Conservation (phyloP, 768 basidiomycete genomes). For the Daedaleopsis sinensis region DNA sequence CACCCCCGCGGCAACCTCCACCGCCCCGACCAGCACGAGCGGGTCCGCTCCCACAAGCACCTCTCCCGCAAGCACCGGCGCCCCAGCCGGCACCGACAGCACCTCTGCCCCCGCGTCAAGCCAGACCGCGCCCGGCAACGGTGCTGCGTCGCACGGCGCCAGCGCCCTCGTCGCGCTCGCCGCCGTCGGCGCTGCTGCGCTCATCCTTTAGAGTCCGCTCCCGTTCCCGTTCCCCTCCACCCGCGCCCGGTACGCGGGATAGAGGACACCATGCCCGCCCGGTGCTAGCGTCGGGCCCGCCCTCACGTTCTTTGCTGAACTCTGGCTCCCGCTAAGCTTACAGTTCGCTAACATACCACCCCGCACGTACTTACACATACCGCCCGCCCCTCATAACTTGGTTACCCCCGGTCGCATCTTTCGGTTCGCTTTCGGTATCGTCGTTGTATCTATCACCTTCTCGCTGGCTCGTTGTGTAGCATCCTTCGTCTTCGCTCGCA, state of each 20-base stretch:
- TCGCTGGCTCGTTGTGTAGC: not conserved
- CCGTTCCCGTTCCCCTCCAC: not conserved
- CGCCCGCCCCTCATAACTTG: not conserved
- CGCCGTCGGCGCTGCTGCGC: slow-evolving; percentile 46
- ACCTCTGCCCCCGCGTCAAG: slow-evolving; percentile 7
- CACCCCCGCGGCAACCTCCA: slow-evolving; percentile 29
- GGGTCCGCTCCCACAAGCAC: slow-evolving; percentile 8
- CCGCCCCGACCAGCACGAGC: not conserved
- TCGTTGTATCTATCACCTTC: not conserved
- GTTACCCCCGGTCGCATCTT: not conserved
- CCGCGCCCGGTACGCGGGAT: not conserved
- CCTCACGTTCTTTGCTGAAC: slow-evolving; percentile 1
- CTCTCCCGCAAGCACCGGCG: slow-evolving; percentile 10
- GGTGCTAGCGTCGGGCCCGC: slow-evolving; percentile 4
- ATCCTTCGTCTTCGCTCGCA: not conserved
- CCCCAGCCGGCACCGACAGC: slow-evolving; percentile 6
- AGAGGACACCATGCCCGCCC: not conserved
- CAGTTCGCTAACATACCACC: slow-evolving; percentile 10
- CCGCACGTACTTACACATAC: not conserved
- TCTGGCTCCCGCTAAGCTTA: slow-evolving; percentile 20
- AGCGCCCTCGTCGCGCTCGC: slow-evolving; percentile 45
- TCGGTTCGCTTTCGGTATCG: not conserved
- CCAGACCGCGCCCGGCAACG: slow-evolving; percentile 13
- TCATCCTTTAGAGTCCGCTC: slow-evolving; percentile 41
- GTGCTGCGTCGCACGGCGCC: slow-evolving; percentile 32